Percentiles rank a stretch among this genome's conserved stretches.
phyloP scores from a whole-genome alignment of 768 basidiomycete species.

The Saitozyma sp. region DNA sequence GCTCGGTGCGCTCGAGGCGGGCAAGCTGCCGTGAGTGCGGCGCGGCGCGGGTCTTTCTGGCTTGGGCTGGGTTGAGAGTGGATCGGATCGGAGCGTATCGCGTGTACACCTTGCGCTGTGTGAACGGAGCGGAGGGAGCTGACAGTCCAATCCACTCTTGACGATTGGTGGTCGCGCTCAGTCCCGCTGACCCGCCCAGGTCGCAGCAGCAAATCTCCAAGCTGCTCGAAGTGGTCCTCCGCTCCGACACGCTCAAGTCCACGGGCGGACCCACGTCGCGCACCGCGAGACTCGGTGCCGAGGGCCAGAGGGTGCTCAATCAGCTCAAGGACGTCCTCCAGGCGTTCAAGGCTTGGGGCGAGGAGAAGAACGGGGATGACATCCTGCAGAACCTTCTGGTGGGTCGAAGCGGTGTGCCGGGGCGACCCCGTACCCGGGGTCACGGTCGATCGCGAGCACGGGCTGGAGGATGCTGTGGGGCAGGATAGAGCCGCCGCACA shows the following conservation, averaged over 20 bases:
- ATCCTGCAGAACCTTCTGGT: constrained; percentile 52
- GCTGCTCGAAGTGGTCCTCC: constrained; percentile 39
- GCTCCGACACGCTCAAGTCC: constrained; percentile 48
- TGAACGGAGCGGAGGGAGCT: too few species aligned
- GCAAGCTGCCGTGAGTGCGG: constrained; percentile 50
- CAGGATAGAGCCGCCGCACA: too few species aligned
- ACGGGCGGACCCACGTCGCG: constrained; percentile 46
- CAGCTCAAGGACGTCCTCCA: constrained; percentile 46
- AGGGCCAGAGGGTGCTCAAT: constrained; percentile 51
- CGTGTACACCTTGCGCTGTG: not conserved
- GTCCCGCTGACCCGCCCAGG: constrained; percentile 14
- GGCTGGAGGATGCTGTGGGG: too few species aligned
- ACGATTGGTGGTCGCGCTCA: not conserved
- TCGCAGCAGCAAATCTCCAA: constrained; percentile 50
- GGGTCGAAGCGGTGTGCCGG: constrained; percentile 14
- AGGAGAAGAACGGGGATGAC: constrained; percentile 54
- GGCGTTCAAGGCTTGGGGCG: constrained; percentile 47
- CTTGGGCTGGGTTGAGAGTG: constrained; percentile 3
- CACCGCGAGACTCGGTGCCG: constrained; percentile 46
- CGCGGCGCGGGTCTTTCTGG: not conserved
- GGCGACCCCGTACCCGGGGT: not conserved
- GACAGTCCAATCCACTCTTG: not conserved
- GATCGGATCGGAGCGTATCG: not conserved
- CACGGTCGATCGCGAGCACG: not conserved
- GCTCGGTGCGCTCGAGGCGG: constrained; percentile 48